Evolutionary conservation across 2,329 filamentous ascomycete genomes (phyloP), one percentile per base, ranked within the genome.

Genomic region (Metarhizium humberi): DNA sequence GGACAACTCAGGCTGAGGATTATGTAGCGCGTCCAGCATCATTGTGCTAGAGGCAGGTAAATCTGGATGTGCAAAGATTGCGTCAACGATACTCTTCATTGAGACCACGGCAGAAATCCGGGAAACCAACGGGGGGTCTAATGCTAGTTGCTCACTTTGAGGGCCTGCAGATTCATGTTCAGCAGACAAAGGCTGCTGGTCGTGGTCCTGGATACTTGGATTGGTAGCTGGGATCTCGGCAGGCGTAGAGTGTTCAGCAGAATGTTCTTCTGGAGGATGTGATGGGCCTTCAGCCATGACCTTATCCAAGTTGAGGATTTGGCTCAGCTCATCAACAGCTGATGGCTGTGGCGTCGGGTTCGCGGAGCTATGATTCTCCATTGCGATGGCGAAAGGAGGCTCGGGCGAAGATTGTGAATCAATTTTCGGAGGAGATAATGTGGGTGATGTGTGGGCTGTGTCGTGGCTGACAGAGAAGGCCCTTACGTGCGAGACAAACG

Each of bases 1-100:
- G 11, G 62, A 58, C n/a, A 63, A 64, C 3, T 66, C 61, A 2
- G 62, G 32, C 18, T 65, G 57, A 40, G 38, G 13, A 13, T 40
- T 40, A 8, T 59, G 60, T 11, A 52, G n/a, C 11, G 56, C 60
- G 18, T 59, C 58, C 2, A 60, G 55, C 51, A 67, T 54, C 16
- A 65, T 53, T 11, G 61, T 58, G 29, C 40, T 52, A 10, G 63
- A 57, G 25, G 62, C 55, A 34, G 62, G 57, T 11, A 50, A 40
- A 36, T 53, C 55, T 18, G 64, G 54, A 32, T 54, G 50, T 10
- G 54, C 57, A 54, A 65, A 66, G 30, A 60, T 47, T 38, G 46
- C 50, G 43, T 59, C 58, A 30, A 64, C 59, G 45, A 66, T 55
- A 30, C 58, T 55, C 42, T 55, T 59, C 47, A 67, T 52, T 6